Evolutionary conservation across 176 grass and related monocot species (phyloP), one percentile per base, ranked within the genome.

Genomic region (Aegilops longissima): DNA sequence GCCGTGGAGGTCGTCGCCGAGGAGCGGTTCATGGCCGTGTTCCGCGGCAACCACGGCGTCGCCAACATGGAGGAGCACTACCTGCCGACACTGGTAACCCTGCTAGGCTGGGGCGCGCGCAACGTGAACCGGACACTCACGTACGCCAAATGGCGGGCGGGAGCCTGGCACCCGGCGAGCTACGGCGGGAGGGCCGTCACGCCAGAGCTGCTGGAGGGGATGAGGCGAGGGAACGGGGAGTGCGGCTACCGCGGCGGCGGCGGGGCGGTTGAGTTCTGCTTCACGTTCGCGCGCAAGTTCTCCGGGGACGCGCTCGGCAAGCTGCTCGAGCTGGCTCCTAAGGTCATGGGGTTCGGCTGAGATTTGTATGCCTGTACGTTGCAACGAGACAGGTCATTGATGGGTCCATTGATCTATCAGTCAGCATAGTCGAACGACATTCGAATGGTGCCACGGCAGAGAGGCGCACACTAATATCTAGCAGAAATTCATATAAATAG

Each of bases 251-350:
- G 44, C 12, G 1, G 11, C 33, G 75, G 5, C 12, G 34, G n/a
- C 8, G 6, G 82, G 25, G 4, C 85, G 1, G 49, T 8, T 58
- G 18, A 84, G 2, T 38, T 92, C 34, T 94, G 90, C 79, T 88
- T 67, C 83, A 30, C 92, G 86, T 97, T 94, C 18, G 88, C 90
- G 38, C 87, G 95, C 69, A 97, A 97, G 79, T 97, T 97, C 89
- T 30, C 87, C 51, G 82, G 87, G 1, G 80, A 90, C 62, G 12
- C 93, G 18, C 69, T 93, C 11, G 64, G 62, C 10, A 73, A 42
- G 74, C 35, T 97, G 91, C 77, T 97, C 12, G 40, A 73, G 14
- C 42, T 92, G 12, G 92, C 90, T 30, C 90, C 86, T 13, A 87
- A 83, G 5, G 71, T 97, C n/a, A 87, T 92, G 88, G 87, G 82